Conservation (phyloP, 176 grass and related monocot genomes). For the Luzula sylvatica region DNA sequence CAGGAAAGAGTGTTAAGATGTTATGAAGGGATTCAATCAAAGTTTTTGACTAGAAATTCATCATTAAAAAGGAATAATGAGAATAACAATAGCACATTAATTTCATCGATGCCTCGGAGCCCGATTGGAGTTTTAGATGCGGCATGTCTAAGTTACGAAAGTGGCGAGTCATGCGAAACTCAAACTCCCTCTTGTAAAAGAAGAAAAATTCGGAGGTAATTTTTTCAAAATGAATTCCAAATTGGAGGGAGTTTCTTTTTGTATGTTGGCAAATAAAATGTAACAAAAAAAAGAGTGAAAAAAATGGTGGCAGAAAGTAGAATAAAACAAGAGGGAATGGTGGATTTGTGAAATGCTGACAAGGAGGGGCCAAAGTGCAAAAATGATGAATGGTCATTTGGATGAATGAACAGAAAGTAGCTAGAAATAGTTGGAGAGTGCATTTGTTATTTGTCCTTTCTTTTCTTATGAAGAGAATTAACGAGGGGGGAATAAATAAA, state of each 20-base stretch:
- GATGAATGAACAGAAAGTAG: constrained; percentile 23
- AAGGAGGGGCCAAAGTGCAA: constrained; percentile 3
- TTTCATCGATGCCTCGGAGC: constrained; percentile 39
- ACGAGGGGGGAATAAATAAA: constrained; percentile 5
- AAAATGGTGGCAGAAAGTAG: constrained; percentile 20
- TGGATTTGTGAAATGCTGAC: background rate
- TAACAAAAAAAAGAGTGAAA: constrained; percentile 24
- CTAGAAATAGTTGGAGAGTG: constrained; percentile 24
- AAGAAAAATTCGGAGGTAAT: constrained; percentile 57
- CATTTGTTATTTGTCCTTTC: constrained; percentile 38
- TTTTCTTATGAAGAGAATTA: constrained; percentile 30
- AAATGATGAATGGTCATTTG: constrained; percentile 3
- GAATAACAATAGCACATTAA: constrained; percentile 15
- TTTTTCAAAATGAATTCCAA: background rate
- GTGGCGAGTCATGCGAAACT: constrained; percentile 33
- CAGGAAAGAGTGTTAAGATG: constrained; percentile 56
- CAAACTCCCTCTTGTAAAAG: constrained; percentile 50
- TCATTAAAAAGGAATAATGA: constrained; percentile 22
- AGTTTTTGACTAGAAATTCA: constrained; percentile 29
- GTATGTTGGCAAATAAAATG: background rate
- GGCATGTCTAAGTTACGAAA: constrained; percentile 72
- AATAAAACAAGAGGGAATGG: constrained; percentile 17
- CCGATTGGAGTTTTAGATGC: constrained; percentile 70
- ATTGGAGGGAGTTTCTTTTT: constrained; percentile 18
- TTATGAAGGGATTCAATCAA: constrained; percentile 41